phyloP scores from a whole-genome alignment of 306 rosid genomes.

The Ammopiptanthus mongolicus region DNA sequence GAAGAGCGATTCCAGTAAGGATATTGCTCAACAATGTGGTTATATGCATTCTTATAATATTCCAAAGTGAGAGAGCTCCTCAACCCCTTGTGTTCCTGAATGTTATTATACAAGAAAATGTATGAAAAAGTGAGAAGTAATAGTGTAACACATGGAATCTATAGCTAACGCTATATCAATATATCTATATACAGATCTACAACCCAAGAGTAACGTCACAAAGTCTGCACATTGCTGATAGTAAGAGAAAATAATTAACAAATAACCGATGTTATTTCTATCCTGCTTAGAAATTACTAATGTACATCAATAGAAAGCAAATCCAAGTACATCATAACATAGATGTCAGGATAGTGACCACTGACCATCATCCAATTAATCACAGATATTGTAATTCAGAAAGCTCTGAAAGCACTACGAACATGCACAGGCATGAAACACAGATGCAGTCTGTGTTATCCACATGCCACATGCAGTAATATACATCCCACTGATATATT shows the following conservation, averaged over 20 bases:
- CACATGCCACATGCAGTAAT: not conserved
- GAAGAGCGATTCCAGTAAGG: slow-evolving; percentile 86
- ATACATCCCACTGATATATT: not conserved
- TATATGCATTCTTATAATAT: slow-evolving; percentile 64
- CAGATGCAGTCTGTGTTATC: slow-evolving; percentile 1
- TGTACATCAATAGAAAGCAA: not conserved
- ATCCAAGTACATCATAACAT: slow-evolving; percentile 5
- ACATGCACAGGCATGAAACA: slow-evolving; percentile 8
- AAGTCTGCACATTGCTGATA: not conserved
- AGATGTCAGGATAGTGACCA: not conserved
- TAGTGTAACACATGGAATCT: slow-evolving; percentile 8
- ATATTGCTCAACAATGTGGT: slow-evolving; percentile 68
- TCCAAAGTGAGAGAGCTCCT: slow-evolving; percentile 96
- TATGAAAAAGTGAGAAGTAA: not conserved
- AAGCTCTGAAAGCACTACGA: not conserved
- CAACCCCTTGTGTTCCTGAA: slow-evolving; percentile 77
- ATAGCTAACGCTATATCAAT: not conserved
- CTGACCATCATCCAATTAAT: not conserved
- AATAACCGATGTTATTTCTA: not conserved
- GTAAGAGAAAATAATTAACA: not conserved
- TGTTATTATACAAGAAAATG: slow-evolving; percentile 17
- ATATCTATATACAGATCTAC: not conserved
- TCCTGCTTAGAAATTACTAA: not conserved
- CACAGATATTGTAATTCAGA: not conserved
- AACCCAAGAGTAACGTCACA: not conserved